A percentile compares a stretch with the other conserved stretches of the same genome.
These are phyloP conservation scores for Rhizophora apiculata DNA, from an alignment of 345 rosid genomes.

Conservation along the genomic window DNA sequence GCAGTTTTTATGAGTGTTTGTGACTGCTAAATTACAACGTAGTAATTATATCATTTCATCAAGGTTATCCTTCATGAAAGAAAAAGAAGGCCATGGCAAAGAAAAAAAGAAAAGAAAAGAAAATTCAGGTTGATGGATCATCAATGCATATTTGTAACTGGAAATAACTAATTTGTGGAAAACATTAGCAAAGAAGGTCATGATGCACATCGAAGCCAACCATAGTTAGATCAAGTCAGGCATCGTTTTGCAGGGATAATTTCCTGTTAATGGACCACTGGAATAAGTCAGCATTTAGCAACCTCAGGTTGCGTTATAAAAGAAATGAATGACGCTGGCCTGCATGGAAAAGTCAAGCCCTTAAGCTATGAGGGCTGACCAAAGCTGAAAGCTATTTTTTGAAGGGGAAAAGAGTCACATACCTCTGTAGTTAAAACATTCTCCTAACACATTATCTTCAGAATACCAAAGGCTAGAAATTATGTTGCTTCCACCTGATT, in stretches of 20 bases:
- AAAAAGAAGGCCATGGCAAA: neutral
- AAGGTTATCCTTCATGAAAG: too few species aligned
- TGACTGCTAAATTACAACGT: too few species aligned
- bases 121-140: slow-evolving; percentile 20
- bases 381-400: neutral
- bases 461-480: neutral
- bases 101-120: neutral
- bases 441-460: neutral
- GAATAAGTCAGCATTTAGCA: slow-evolving; percentile 12
- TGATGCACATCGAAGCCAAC: neutral
- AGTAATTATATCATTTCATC: too few species aligned
- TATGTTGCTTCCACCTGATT: slow-evolving; percentile 23
- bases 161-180: slow-evolving; percentile 11
- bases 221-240: neutral
- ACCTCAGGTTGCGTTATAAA: neutral
- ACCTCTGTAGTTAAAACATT: neutral
- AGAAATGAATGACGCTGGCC: neutral
- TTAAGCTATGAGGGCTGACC: neutral
- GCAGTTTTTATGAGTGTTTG: fast-evolving
- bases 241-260: neutral
- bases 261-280: neutral
- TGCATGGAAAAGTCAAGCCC: neutral
- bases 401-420: neutral
- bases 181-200: neutral
- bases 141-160: slow-evolving; percentile 18